These are phyloP conservation scores for Porcisia hertigi DNA, from an alignment of 208 protist genomes.

Conservation along the genomic window DNA sequence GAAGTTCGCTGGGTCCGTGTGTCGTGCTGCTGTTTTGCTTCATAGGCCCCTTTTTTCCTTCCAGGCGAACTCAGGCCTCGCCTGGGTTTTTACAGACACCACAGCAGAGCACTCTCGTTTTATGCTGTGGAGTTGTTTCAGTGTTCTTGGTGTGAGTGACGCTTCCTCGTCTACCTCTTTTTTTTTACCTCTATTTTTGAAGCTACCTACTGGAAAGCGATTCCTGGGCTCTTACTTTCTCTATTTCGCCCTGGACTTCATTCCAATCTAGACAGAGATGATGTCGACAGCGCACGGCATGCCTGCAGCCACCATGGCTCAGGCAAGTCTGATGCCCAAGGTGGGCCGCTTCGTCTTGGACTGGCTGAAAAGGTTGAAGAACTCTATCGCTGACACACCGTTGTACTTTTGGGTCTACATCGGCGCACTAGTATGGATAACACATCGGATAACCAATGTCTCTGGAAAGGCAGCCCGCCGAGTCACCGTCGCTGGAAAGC, in stretches of 20 bases:
- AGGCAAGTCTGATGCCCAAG: constrained; percentile 22
- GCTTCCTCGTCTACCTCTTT: background rate
- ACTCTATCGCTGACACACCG: constrained; percentile 43
- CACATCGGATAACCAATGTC: constrained; percentile 48
- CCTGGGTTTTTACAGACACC: background rate
- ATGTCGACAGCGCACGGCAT: constrained; percentile 27
- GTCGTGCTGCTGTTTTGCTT: background rate
- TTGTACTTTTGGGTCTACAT: constrained; percentile 78
- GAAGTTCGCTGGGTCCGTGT: background rate
- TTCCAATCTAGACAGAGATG: constrained; percentile 2
- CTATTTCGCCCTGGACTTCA: background rate
- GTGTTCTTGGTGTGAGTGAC: background rate
- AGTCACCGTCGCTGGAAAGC: constrained; percentile 40
- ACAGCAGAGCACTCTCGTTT: background rate
- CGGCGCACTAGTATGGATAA: constrained; percentile 60
- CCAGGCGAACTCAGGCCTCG: background rate
- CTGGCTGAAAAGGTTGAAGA: constrained; percentile 28
- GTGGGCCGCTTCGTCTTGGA: constrained; percentile 26
- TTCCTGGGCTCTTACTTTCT: background rate
- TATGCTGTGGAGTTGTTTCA: background rate
- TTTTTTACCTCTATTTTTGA: background rate
- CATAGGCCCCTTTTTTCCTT: background rate
- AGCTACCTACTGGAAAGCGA: background rate
- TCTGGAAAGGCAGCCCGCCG: constrained; percentile 44
- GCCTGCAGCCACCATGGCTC: constrained; percentile 8